Percentiles rank a stretch among this genome's conserved stretches.
These are phyloP conservation scores for Penicillium occitanis DNA, from an alignment of 2,329 filamentous ascomycete species.

Conservation along the genomic window DNA sequence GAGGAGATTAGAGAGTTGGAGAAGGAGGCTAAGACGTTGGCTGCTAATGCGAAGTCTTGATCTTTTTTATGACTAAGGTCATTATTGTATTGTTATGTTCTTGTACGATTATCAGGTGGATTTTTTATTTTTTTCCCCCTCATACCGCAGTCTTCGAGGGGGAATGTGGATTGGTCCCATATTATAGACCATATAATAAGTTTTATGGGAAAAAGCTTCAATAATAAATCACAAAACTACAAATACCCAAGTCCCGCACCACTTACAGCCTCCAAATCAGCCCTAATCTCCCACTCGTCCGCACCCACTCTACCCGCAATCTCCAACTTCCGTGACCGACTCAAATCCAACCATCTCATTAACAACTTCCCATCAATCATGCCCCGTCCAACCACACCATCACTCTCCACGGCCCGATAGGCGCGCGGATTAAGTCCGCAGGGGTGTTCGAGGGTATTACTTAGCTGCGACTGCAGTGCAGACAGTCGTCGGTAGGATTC, in stretches of 20 bases:
- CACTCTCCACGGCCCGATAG: conserved; percentile 61
- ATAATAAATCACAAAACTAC: conserved; percentile 24
- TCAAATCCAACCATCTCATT: conserved; percentile 71
- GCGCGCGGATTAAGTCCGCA: conserved; percentile 81
- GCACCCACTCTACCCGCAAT: conserved; percentile 72
- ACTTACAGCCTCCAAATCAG: conserved; percentile 65
- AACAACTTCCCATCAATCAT: conserved; percentile 79
- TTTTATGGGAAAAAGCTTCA: not conserved
- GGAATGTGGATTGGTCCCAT: not conserved
- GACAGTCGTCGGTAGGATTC: conserved; percentile 78
- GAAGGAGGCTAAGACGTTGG: conserved; percentile 37
- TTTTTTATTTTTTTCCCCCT: not conserved
- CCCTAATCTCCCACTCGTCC: conserved; percentile 65
- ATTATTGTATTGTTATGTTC: conserved; percentile 14
- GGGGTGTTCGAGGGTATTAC: conserved; percentile 71
- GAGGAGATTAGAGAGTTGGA: conserved; percentile 38
- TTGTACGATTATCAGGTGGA: not conserved
- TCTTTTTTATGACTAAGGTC: not conserved
- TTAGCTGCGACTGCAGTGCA: conserved; percentile 76
- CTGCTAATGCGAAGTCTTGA: conserved; percentile 24
- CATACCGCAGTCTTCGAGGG: not conserved
- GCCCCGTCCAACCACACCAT: conserved; percentile 55
- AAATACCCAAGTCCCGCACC: conserved; percentile 61
- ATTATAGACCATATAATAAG: not conserved
- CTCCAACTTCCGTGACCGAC: conserved; percentile 69